phyloP scores from a whole-genome alignment of 208 protist genomes.

The Herpetomonas tarakana region DNA sequence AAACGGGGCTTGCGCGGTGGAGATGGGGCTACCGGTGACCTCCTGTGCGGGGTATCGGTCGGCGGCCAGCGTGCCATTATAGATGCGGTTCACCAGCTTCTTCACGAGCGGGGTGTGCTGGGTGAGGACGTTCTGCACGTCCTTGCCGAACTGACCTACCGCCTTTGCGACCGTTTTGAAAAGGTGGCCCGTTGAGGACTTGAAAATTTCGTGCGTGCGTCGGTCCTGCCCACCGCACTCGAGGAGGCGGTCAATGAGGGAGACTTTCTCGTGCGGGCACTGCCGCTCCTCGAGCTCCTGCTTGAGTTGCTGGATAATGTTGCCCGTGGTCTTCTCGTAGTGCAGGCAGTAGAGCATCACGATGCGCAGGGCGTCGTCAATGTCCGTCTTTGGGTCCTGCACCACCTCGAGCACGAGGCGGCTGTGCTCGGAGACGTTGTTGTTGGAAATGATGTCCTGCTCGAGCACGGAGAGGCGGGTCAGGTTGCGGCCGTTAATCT shows the following conservation, averaged over 20 bases:
- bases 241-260: slow-evolving; percentile 70
- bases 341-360: slow-evolving; percentile 77
- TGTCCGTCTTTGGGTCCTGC: slow-evolving; percentile 78
- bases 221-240: slow-evolving; percentile 61
- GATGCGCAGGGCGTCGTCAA: slow-evolving; percentile 76
- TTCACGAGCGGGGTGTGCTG: slow-evolving; percentile 94
- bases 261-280: slow-evolving; percentile 55
- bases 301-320: slow-evolving; percentile 67
- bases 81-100: slow-evolving; percentile 84
- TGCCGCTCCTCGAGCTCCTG: slow-evolving; percentile 54
- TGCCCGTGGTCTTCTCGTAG: slow-evolving; percentile 68
- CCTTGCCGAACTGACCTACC: slow-evolving; percentile 78
- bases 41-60: slow-evolving; percentile 67
- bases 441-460: slow-evolving; percentile 80
- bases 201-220: slow-evolving; percentile 75
- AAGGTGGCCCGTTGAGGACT: slow-evolving; percentile 63
- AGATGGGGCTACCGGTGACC: slow-evolving; percentile 55
- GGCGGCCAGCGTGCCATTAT: slow-evolving; percentile 76
- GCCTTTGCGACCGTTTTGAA: slow-evolving; percentile 76
- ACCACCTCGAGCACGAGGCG: slow-evolving; percentile 75
- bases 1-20: slow-evolving; percentile 36
- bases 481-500: slow-evolving; percentile 82
- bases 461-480: slow-evolving; percentile 80
- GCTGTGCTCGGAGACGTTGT: slow-evolving; percentile 73
- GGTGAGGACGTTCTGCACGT: slow-evolving; percentile 97